Evolutionary conservation across 306 rosid genomes (phyloP), one percentile per base, ranked within the genome.

Genomic region (Potentilla sterilis): DNA sequence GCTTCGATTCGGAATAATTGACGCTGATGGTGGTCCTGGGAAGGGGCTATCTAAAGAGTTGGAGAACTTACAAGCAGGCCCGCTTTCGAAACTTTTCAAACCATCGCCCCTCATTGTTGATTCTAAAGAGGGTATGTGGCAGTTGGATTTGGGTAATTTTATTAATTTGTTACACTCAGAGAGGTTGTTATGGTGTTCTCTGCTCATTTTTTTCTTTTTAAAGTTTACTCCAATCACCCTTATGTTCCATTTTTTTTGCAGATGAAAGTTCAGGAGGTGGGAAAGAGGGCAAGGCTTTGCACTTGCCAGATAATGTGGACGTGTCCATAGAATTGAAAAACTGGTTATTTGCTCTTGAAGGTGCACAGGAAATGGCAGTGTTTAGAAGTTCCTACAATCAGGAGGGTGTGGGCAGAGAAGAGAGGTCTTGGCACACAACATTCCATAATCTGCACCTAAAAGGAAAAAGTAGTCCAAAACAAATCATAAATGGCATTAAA

Each of bases 271-370:
- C 65, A 62, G 75, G 79, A 48, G 91, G 83, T 47, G 91, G 83
- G 69, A 83, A 82, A 63, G 93, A 86, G 84, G 75, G 80, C 9
- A 41, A 74, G 51, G 78, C 85, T 81, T 79, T 88, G 79, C 90
- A 73, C 77, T 82, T 89, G 85, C 92, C 98, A 67, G 96, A 91
- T 83, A 90, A 91, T 77, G 89, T 94, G 71, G 92, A 89, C 40
- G 87, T 94, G 67, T 85, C 89, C 44, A 66, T 93, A 72, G 92
- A 86, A 86, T 86, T 94, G 83, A 89, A 79, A 83, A 93, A 91
- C 82, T 91, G 98, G 98, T 77, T 94, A 79, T 91, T 94, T 86
- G 97, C 97, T 84, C 96, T 94, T 73, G 98, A 94, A 88, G 96
- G 96, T 72, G 89, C 85, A 44, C 87, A 87, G 62, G 96, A 91